These are phyloP conservation scores for Priceomyces medius DNA, from an alignment of 805 yeast genomes.

Conservation along the genomic window DNA sequence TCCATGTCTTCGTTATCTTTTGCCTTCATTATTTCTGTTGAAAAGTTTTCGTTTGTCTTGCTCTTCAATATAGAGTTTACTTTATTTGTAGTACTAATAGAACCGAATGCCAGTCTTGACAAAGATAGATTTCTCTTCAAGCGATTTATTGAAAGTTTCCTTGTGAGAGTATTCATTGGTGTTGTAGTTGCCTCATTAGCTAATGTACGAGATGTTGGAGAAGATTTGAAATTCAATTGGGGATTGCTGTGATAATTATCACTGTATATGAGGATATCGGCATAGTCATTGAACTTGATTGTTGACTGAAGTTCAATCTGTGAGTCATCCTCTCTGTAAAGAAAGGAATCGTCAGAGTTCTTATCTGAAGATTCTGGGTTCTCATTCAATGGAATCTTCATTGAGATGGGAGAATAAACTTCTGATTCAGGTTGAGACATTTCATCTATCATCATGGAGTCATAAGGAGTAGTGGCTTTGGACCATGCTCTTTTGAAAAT, in stretches of 20 bases:
- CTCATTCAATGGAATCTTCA: slow-evolving; percentile 10
- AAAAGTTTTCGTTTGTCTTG: slow-evolving; percentile 23
- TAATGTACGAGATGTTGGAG: not conserved
- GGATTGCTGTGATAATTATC: slow-evolving; percentile 3
- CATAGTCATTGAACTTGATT: slow-evolving; percentile 16
- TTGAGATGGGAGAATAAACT: slow-evolving; percentile 7
- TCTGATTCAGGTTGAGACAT: not conserved
- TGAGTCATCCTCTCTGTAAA: slow-evolving; percentile 2
- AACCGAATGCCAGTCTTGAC: not conserved
- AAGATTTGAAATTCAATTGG: not conserved
- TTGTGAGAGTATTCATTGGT: slow-evolving; percentile 1
- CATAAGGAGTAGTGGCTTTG: not conserved
- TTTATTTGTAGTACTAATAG: not conserved
- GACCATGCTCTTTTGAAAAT: slow-evolving; percentile 1
- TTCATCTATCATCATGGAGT: slow-evolving; percentile 1
- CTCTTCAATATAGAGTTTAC: slow-evolving; percentile 25
- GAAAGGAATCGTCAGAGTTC: slow-evolving; percentile 6
- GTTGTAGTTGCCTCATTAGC: not conserved
- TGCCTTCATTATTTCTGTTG: slow-evolving; percentile 17
- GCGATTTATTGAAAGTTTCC: slow-evolving; percentile 1
- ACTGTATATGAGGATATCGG: slow-evolving; percentile 15
- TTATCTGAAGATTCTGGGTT: slow-evolving; percentile 1
- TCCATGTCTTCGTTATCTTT: slow-evolving; percentile 15
- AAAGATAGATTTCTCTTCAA: not conserved
- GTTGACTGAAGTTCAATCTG: slow-evolving; percentile 1